A percentile compares a stretch with the other conserved stretches of the same genome.
phyloP scores from a whole-genome alignment of 2,329 filamentous ascomycete genomes.

The Alternaria arborescens region DNA sequence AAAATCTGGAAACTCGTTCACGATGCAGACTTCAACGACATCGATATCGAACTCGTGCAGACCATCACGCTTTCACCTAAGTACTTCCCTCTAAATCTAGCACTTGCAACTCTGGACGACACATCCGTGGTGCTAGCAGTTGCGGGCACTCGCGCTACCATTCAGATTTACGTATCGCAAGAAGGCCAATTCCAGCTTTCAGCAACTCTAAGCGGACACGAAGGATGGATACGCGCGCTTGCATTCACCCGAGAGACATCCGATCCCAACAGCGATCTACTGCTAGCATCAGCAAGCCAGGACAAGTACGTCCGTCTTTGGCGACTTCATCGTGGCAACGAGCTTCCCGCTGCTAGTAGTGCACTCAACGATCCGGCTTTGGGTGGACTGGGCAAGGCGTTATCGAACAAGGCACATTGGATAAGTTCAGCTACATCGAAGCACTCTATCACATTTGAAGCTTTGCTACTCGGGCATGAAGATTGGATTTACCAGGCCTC shows the following conservation, averaged over 20 bases:
- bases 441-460: conserved; percentile 90
- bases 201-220: conserved; percentile 84
- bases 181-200: conserved; percentile 70
- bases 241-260: conserved; percentile 74
- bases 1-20: conserved; percentile 72
- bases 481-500: conserved; percentile 95
- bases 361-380: conserved; percentile 65
- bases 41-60: conserved; percentile 43
- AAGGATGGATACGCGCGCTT: conserved; percentile 92
- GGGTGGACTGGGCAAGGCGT: conserved; percentile 72
- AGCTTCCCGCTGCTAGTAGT: conserved; percentile 65
- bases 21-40: conserved; percentile 36
- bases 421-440: conserved; percentile 68
- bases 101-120: conserved; percentile 68
- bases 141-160: conserved; percentile 82
- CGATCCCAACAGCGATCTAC: conserved; percentile 68
- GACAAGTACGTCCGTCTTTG: conserved; percentile 97
- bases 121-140: conserved; percentile 75
- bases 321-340: conserved; percentile 78
- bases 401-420: conserved; percentile 89
- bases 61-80: conserved; percentile 77
- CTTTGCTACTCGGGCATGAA: conserved; percentile 90
- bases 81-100: conserved; percentile 82
- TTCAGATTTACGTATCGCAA: conserved; percentile 78
- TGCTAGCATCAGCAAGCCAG: conserved; percentile 93